phyloP scores from a whole-genome alignment of 2,329 filamentous ascomycete species.

The Bipolaris victoriae region DNA sequence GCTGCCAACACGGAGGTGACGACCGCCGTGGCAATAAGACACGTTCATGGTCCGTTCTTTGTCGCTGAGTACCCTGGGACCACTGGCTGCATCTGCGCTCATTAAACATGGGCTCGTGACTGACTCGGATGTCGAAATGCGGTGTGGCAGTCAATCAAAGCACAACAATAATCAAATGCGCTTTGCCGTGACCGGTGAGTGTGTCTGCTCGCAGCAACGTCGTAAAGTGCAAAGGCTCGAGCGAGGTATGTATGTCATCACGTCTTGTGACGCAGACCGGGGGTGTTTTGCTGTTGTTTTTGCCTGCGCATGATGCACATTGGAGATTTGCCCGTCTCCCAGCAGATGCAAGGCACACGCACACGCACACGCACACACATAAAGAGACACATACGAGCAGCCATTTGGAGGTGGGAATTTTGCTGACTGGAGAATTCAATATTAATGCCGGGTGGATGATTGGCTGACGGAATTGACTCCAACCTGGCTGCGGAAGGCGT shows the following conservation, averaged over 20 bases:
- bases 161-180: slow-evolving; percentile 30
- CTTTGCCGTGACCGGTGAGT: slow-evolving; percentile 39
- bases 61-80: slow-evolving; percentile 22
- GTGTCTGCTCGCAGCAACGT: slow-evolving; percentile 26
- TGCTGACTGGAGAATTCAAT: slow-evolving; percentile 12
- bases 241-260: slow-evolving; percentile 26
- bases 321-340: slow-evolving; percentile 42
- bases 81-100: slow-evolving; percentile 28
- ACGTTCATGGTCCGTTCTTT: slow-evolving; percentile 7
- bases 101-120: slow-evolving; percentile 33
- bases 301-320: slow-evolving; percentile 20
- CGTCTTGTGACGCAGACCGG: slow-evolving; percentile 44
- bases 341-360: slow-evolving; percentile 45
- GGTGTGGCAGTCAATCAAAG: slow-evolving; percentile 48
- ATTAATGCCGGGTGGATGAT: slow-evolving; percentile 25
- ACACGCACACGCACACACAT: slow-evolving; percentile 22
- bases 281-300: slow-evolving; percentile 10
- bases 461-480: slow-evolving; percentile 27
- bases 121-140: slow-evolving; percentile 27
- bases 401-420: slow-evolving; percentile 24
- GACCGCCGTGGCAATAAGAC: slow-evolving; percentile 4
- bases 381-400: no score
- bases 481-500: slow-evolving; percentile 31
- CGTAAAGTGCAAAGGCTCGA: slow-evolving; percentile 25
- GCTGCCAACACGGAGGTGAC: slow-evolving; percentile 19